Evolutionary conservation across 2,329 filamentous ascomycete genomes (phyloP).

Genomic region (Fusarium acutatum): DNA sequence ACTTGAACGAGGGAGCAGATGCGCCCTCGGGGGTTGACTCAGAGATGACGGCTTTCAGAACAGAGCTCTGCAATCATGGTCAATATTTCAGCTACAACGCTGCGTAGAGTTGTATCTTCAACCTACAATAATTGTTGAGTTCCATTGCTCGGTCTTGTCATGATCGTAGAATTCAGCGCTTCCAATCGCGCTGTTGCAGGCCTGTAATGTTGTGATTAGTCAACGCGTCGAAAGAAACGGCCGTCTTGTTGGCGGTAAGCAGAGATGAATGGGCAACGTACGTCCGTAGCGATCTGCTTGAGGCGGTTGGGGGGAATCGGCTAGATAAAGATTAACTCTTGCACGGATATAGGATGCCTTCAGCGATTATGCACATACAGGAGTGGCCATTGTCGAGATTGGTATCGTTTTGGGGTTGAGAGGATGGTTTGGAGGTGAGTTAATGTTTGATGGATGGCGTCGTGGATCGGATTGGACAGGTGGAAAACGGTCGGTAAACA

Average conservation of each 20-base stretch:
- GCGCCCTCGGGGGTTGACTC: slow-evolving; percentile 70
- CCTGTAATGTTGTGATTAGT: slow-evolving; percentile 59
- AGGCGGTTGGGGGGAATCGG: slow-evolving; percentile 80
- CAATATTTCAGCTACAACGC: slow-evolving; percentile 11
- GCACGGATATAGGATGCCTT: background rate
- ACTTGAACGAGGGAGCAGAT: slow-evolving; percentile 79
- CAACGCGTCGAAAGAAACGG: slow-evolving; percentile 4
- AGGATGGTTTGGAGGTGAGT: slow-evolving; percentile 33
- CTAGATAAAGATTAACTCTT: slow-evolving; percentile 53
- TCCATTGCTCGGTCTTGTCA: slow-evolving; percentile 85
- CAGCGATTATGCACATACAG: slow-evolving; percentile 40
- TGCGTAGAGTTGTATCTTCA: slow-evolving; percentile 8
- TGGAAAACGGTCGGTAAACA: slow-evolving; percentile 43
- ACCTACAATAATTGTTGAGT: slow-evolving; percentile 87
- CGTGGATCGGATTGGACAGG: slow-evolving; percentile 22
- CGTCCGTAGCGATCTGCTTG: slow-evolving; percentile 86
- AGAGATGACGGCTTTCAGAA: slow-evolving; percentile 80
- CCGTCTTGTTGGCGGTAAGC: slow-evolving; percentile 33
- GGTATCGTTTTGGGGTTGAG: slow-evolving; percentile 22
- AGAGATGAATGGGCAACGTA: slow-evolving; percentile 54
- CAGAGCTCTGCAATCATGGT: slow-evolving; percentile 67
- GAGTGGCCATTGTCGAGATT: slow-evolving; percentile 49
- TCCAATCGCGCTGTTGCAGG: slow-evolving; percentile 81
- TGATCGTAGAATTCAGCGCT: slow-evolving; percentile 86
- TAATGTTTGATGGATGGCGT: slow-evolving; percentile 29